Conservation (phyloP, 202 grass and related monocot species). For the Cymbopogon flexuosus region DNA sequence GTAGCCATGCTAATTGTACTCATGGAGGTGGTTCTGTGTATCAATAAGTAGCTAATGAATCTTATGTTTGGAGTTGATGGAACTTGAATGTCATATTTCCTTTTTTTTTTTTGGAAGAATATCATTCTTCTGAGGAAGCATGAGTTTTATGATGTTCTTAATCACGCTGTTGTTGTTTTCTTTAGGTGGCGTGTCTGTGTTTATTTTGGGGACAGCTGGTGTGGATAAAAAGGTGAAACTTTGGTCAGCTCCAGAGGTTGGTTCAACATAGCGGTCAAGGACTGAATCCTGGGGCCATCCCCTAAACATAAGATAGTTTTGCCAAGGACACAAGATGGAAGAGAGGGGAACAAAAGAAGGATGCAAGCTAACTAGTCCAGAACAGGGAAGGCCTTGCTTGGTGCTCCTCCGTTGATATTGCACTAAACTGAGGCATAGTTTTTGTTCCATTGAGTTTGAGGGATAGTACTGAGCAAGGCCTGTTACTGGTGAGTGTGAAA, state of each 20-base stretch:
- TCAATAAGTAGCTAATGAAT: background rate
- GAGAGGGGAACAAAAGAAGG: background rate
- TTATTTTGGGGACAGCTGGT: slow-evolving; percentile 58
- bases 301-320: background rate
- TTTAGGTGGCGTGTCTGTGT: slow-evolving; percentile 46
- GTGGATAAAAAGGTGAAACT: slow-evolving; percentile 92
- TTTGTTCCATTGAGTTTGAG: background rate
- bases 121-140: background rate
- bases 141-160: background rate
- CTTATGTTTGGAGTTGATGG: background rate
- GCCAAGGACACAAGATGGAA: background rate
- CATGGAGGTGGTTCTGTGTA: background rate
- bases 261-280: slow-evolving; percentile 34
- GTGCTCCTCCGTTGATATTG: background rate
- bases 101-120: background rate
- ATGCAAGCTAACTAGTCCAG: background rate
- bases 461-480: background rate
- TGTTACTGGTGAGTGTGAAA: background rate
- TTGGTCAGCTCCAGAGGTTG: slow-evolving; percentile 59
- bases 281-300: background rate
- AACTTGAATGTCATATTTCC: background rate
- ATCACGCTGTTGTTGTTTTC: slow-evolving; percentile 4
- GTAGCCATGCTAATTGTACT: background rate
- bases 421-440: background rate
- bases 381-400: background rate